Evolutionary conservation across 352 stramenopile genomes (phyloP), one percentile per base, ranked within the genome.

Genomic region (Globisporangium echinulatum): DNA sequence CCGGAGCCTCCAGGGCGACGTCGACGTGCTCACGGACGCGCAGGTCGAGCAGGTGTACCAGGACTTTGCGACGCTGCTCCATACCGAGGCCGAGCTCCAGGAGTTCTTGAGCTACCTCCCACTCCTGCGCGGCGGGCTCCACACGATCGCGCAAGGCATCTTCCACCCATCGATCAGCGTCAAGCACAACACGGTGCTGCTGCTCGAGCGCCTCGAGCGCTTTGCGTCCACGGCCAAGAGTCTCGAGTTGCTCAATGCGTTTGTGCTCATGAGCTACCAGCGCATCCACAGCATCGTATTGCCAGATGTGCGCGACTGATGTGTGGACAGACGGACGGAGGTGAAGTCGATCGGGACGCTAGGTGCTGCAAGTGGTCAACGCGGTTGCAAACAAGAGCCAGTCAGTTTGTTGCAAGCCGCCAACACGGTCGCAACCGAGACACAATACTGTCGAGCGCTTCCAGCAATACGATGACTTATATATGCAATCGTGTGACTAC

Each of bases 131-230:
- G 86, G 84, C 9, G 86, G 86, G 0, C 75, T 95, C 25, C 82
- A 92, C 58, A 83, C 81, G 2, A 79, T 95, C 55, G 86, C 86
- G 7, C 84, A 94, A 56, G 86, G 86, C 13, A 89, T 95, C 19
- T 95, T 93, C 53, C 86, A 95, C 62, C 61, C 82, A 33, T 92
- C 80, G 2, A 94, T 94, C 59, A 87, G 84, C 43, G 83, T 95
- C 66, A 94, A 95, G 67, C 81, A 94, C 72, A 95, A 95, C 64
- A 94, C 86, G 0, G 84, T 95, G 46, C 67, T 92, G 39, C 65
- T 95, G 44, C 77, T 95, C 15, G 88, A 95, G 70, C 79, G 86
- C n/a, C 73, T 94, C 36, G 86, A 95, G 62, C 74, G 82, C 55
- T 92, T 85, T 47, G 68, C 79, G 19, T 88, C 86, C 8, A 95